phyloP scores from a whole-genome alignment of 129 eudicot genomes.

The Lonicera japonica region DNA sequence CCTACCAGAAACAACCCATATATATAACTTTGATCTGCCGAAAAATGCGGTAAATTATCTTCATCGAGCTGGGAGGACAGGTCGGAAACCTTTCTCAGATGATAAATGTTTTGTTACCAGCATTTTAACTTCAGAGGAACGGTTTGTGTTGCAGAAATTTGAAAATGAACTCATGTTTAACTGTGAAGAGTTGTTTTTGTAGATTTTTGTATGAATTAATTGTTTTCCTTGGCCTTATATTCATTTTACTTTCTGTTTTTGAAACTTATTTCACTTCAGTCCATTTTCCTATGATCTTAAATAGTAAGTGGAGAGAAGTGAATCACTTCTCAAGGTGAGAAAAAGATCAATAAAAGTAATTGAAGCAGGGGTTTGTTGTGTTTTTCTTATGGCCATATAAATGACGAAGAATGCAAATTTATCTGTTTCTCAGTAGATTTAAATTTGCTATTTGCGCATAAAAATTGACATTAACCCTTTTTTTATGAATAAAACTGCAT shows the following conservation, averaged over 20 bases:
- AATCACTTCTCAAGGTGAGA: not conserved
- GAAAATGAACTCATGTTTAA: slow-evolving; percentile 75
- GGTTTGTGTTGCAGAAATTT: slow-evolving; percentile 70
- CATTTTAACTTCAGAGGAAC: slow-evolving; percentile 69
- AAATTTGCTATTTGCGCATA: too few relatives aligned
- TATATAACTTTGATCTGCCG: slow-evolving; percentile 91
- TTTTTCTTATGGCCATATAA: too few relatives aligned
- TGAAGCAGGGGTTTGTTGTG: not conserved
- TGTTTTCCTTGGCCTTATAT: not conserved
- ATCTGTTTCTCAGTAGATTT: too few relatives aligned
- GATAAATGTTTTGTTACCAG: slow-evolving; percentile 66
- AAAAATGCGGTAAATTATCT: slow-evolving; percentile 83
- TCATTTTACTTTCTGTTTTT: not conserved
- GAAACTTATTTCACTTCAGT: not conserved
- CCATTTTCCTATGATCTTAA: not conserved
- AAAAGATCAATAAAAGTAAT: not conserved
- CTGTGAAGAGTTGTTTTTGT: slow-evolving; percentile 50
- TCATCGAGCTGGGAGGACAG: slow-evolving; percentile 96
- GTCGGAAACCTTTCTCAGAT: slow-evolving; percentile 85
- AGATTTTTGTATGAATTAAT: slow-evolving; percentile 4
- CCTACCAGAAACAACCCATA: slow-evolving; percentile 88
- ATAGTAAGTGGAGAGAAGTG: not conserved
- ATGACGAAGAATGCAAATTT: too few relatives aligned
- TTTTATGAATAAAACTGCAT: too few relatives aligned
- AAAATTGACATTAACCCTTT: too few relatives aligned